Evolutionary conservation across 1,139 yeast genomes (phyloP).

Genomic region (Scheffersomyces cryptocercus): DNA sequence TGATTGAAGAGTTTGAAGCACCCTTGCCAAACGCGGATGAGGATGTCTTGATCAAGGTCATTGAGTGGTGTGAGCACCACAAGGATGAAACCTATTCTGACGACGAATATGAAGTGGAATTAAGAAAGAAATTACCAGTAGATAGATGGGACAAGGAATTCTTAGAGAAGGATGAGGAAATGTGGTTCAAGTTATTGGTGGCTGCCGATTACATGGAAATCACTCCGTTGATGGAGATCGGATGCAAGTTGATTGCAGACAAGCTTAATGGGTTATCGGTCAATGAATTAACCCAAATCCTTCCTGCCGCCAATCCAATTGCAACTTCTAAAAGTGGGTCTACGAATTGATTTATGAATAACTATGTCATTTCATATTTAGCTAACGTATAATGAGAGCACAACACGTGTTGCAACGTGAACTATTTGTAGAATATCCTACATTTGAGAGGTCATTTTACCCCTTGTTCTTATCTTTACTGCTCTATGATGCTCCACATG

Average conservation of each 20-base stretch:
- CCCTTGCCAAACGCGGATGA: slow-evolving; percentile 92
- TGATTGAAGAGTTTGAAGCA: slow-evolving; percentile 71
- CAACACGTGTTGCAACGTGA: no score
- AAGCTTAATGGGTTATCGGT: slow-evolving; percentile 97
- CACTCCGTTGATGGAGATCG: slow-evolving; percentile 88
- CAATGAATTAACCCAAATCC: slow-evolving; percentile 62
- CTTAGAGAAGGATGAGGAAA: slow-evolving; percentile 95
- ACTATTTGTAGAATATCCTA: no score
- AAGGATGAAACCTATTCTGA: slow-evolving; percentile 75
- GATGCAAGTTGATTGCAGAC: slow-evolving; percentile 96
- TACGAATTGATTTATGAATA: no score
- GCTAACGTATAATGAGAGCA: no score
- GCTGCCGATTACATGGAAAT: slow-evolving; percentile 96
- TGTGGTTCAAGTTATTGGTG: slow-evolving; percentile 93
- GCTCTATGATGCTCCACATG: no score
- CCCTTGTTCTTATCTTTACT: no score
- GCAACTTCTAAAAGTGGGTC: no score
- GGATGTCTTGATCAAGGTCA: slow-evolving; percentile 82
- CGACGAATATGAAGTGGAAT: slow-evolving; percentile 68
- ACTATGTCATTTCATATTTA: no score
- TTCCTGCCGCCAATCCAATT: no score
- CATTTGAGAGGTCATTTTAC: no score
- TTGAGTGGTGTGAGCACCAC: slow-evolving; percentile 98
- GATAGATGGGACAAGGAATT: slow-evolving; percentile 97
- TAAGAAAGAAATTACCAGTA: slow-evolving; percentile 74